Evolutionary conservation across 345 rosid genomes (phyloP).

Genomic region (Dipteronia sinensis): DNA sequence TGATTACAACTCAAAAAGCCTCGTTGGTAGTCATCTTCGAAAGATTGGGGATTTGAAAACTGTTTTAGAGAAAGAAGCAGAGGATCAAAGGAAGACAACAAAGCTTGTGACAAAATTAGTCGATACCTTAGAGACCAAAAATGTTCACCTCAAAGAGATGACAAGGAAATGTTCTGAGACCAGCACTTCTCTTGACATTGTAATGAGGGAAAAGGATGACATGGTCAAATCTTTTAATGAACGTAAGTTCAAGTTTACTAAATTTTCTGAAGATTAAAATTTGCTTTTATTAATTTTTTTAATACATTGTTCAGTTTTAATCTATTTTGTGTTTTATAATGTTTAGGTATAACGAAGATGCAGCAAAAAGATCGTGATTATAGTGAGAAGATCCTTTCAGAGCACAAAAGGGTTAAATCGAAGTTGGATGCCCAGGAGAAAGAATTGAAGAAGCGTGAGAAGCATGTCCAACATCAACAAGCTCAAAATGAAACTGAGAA

Average conservation of each 20-base stretch:
- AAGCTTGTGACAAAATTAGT: constrained; percentile 43
- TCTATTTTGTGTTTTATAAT: constrained; percentile 8
- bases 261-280: neutral
- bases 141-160: constrained; percentile 37
- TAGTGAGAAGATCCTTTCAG: constrained; percentile 40
- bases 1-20: constrained; percentile 37
- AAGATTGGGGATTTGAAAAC: constrained; percentile 63
- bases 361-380: constrained; percentile 35
- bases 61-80: constrained; percentile 44
- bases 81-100: constrained; percentile 42
- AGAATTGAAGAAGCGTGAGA: constrained; percentile 44
- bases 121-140: constrained; percentile 49
- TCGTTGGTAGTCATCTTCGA: constrained; percentile 46
- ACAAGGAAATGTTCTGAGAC: constrained; percentile 43
- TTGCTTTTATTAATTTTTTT: neutral
- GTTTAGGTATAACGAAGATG: constrained; percentile 40
- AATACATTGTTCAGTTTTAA: neutral
- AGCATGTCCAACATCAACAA: constrained; percentile 45
- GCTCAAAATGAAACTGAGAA: constrained; percentile 51
- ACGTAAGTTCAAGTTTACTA: constrained; percentile 34
- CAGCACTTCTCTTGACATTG: constrained; percentile 15
- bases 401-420: constrained; percentile 42
- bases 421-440: constrained; percentile 38
- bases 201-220: constrained; percentile 37
- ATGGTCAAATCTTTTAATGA: constrained; percentile 54